These are phyloP conservation scores for Suhomyces xylopsoci DNA, from an alignment of 805 yeast species.

Conservation along the genomic window DNA sequence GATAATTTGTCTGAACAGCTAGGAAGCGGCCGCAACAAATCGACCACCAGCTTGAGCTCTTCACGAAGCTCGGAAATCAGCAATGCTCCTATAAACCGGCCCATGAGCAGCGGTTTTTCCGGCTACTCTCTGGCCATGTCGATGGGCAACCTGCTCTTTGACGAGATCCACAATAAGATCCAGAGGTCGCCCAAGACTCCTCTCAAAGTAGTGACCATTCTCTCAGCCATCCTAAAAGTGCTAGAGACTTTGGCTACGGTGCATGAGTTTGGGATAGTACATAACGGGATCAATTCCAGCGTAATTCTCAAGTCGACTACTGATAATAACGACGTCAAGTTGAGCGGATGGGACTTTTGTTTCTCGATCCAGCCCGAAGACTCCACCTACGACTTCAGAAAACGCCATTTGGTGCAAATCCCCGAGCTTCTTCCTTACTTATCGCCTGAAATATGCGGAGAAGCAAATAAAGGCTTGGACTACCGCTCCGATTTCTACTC, in stretches of 20 bases:
- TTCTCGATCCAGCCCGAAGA: constrained; percentile 42
- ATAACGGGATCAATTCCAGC: constrained; percentile 45
- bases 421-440: constrained; percentile 44
- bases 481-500: constrained; percentile 49
- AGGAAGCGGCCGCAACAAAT: neutral
- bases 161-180: neutral
- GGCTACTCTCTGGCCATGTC: neutral
- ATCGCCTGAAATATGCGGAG: constrained; percentile 50
- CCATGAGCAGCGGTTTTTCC: neutral
- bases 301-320: constrained; percentile 35
- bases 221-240: constrained; percentile 22
- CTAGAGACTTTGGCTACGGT: constrained; percentile 25
- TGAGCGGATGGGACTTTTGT: constrained; percentile 49
- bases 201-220: constrained; percentile 16
- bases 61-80: neutral
- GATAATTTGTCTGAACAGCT: neutral
- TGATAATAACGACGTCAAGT: constrained; percentile 25
- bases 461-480: constrained; percentile 36
- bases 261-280: constrained; percentile 44
- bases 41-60: neutral
- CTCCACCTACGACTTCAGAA: constrained; percentile 39
- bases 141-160: constrained; percentile 2
- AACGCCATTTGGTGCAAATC: constrained; percentile 35
- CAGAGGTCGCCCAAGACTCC: constrained; percentile 14
- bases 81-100: neutral